Percentiles rank a stretch among this genome's conserved stretches.
phyloP scores from a whole-genome alignment of 2,329 filamentous ascomycete genomes.

The Alternaria incomplexa region DNA sequence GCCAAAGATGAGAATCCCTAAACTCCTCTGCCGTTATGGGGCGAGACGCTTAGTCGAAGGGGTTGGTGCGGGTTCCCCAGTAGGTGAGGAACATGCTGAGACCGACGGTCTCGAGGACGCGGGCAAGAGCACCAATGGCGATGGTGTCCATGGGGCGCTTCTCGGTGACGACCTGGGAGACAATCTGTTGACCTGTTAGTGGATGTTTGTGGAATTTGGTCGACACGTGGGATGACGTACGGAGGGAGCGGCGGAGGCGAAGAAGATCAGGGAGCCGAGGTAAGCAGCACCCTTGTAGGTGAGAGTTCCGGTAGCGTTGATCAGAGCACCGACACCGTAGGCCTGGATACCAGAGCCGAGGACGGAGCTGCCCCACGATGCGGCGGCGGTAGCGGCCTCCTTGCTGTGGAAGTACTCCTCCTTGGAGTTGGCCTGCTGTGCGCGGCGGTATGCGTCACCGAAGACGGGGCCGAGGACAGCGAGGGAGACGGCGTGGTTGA shows the following conservation, averaged over 20 bases:
- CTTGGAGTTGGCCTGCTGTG: slow-evolving; percentile 89
- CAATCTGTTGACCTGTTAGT: slow-evolving; percentile 64
- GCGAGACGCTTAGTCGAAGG: slow-evolving; percentile 71
- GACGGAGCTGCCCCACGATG: slow-evolving; percentile 89
- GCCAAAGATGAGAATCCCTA: slow-evolving; percentile 28
- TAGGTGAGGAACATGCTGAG: slow-evolving; percentile 91
- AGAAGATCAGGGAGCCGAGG: slow-evolving; percentile 88
- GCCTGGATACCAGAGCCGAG: slow-evolving; percentile 87
- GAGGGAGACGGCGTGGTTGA: slow-evolving; percentile 90
- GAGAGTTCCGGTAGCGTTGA: slow-evolving; percentile 91
- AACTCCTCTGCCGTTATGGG: slow-evolving; percentile 22
- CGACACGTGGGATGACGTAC: slow-evolving; percentile 61
- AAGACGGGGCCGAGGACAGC: slow-evolving; percentile 89
- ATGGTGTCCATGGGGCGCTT: slow-evolving; percentile 91
- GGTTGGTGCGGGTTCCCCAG: slow-evolving; percentile 96
- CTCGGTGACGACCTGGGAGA: slow-evolving; percentile 86
- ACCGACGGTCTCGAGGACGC: slow-evolving; percentile 91
- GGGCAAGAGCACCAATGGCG: slow-evolving; percentile 81
- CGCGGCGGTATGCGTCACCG: slow-evolving; percentile 91
- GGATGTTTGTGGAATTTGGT: background rate
- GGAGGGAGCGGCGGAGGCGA: slow-evolving; percentile 84
- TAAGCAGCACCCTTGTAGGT: slow-evolving; percentile 98
- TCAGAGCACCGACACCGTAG: slow-evolving; percentile 84
- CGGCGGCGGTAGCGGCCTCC: slow-evolving; percentile 85
- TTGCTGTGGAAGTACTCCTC: slow-evolving; percentile 95